Evolutionary conservation across 331 rosid genomes (phyloP), one percentile per base, ranked within the genome.

Genomic region (Malus hybrid): DNA sequence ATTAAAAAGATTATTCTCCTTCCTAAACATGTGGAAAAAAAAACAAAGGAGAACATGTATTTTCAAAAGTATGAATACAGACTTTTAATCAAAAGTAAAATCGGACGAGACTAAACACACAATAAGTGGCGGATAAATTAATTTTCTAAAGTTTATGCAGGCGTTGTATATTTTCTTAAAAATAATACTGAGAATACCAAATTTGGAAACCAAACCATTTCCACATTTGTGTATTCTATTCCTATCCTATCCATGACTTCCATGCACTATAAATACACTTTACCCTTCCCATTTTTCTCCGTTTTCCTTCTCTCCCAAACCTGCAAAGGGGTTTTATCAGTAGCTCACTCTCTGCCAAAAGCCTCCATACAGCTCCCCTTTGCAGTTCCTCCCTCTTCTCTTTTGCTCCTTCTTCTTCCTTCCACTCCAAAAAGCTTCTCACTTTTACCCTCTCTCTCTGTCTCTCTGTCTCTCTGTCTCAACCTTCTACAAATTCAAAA

Each of bases 191-290:
- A 56, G 28, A 56, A 34, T 0, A 39, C 44, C 0, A 39, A 39
- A 39, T 39, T 39, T 39, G 44, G 44, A 39, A 39, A 39, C 14
- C 48, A 42, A 28, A 42, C 13, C 65, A 24, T 13, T 59, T 14
- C 65, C 65, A 59, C 62, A 50, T 4, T 16, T 76, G 13, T 72
- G 54, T 15, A 2, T 22, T 22, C 22, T 22, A 22, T 22, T 22
- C 22, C 22, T 22, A 22, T 60, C 36, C 46, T 11, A 42, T 10
- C 62, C 34, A 12, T 7, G 7, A 31, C 54, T 42, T 50, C 75
- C 80, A 79, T 81, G 84, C 82, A 59, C 81, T 83, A 86, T 89
- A 86, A 78, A 86, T 80, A 74, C 55, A 13, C 78, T 46, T 36
- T 20, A 48, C 77, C 78, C 66, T 15, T 56, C 1, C 59, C 19